Evolutionary conservation across 768 basidiomycete species (phyloP).

Genomic region (Suillus sp.): DNA sequence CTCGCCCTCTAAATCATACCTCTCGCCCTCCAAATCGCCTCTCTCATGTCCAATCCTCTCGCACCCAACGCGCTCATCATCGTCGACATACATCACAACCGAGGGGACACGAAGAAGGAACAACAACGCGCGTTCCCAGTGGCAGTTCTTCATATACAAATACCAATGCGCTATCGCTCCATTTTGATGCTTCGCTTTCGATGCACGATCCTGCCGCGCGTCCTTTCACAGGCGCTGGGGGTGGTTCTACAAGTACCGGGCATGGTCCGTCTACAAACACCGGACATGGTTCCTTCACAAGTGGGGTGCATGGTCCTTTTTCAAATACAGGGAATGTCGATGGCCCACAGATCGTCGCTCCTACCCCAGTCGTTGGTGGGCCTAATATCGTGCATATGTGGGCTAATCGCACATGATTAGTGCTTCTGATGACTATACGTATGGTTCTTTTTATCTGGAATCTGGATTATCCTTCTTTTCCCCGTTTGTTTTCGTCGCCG

Average conservation of each 20-base stretch:
- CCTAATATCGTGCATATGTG: conserved; percentile 37
- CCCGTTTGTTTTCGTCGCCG: not conserved
- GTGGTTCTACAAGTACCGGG: conserved; percentile 15
- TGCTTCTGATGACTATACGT: conserved; percentile 11
- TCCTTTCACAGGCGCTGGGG: conserved; percentile 16
- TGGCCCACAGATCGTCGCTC: conserved; percentile 35
- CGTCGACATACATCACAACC: conserved; percentile 27
- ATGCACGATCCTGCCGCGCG: conserved; percentile 26
- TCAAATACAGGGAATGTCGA: conserved; percentile 12
- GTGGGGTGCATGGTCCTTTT: conserved; percentile 17
- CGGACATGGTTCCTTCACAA: conserved; percentile 22
- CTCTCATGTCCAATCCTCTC: not conserved
- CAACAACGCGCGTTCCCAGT: conserved; percentile 12
- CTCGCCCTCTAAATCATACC: not conserved
- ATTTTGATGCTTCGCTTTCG: conserved; percentile 38
- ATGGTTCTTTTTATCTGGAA: conserved; percentile 10
- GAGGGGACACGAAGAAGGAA: conserved; percentile 6
- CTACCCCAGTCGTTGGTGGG: conserved; percentile 37
- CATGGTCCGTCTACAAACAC: conserved; percentile 17
- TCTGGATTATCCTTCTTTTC: conserved; percentile 8
- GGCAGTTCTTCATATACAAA: conserved; percentile 23
- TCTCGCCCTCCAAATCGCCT: not conserved
- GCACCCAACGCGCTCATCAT: conserved; percentile 10
- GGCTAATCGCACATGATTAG: conserved; percentile 34
- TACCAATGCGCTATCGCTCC: conserved; percentile 36